These are phyloP conservation scores for Pseudomonodictys pantanalensis DNA, from an alignment of 495 filamentous ascomycete genomes.

Conservation along the genomic window DNA sequence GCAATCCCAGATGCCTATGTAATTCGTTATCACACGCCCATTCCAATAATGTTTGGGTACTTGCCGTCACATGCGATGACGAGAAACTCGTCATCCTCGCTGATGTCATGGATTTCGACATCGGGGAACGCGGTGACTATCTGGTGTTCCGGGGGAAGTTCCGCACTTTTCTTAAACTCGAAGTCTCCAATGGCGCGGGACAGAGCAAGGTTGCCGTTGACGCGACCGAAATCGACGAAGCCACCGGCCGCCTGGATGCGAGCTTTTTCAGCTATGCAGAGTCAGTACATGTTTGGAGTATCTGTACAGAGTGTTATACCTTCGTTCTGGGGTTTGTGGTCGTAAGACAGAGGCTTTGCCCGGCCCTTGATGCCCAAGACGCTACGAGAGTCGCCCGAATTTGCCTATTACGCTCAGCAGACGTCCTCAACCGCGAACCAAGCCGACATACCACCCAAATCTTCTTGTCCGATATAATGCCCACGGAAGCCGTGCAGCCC, in stretches of 20 bases:
- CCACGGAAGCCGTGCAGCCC: slow-evolving; percentile 91
- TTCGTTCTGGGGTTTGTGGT: slow-evolving; percentile 98
- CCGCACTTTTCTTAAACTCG: slow-evolving; percentile 99
- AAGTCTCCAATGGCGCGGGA: slow-evolving; percentile 98
- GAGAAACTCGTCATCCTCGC: slow-evolving; percentile 92
- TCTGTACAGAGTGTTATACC: slow-evolving; percentile 52
- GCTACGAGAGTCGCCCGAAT: slow-evolving; percentile 91
- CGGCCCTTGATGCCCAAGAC: slow-evolving; percentile 94
- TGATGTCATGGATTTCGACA: slow-evolving; percentile 82
- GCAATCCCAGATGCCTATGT: slow-evolving; percentile 97
- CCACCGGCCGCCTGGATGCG: slow-evolving; percentile 92
- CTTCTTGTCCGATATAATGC: slow-evolving; percentile 81
- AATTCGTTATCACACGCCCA: slow-evolving; percentile 36
- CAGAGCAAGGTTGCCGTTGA: slow-evolving; percentile 97
- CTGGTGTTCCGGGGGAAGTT: slow-evolving; percentile 92
- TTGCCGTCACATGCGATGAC: slow-evolving; percentile 96
- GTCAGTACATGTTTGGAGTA: slow-evolving; percentile 8
- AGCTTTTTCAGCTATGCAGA: slow-evolving; percentile 78
- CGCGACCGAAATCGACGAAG: slow-evolving; percentile 96
- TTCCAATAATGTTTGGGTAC: slow-evolving; percentile 33
- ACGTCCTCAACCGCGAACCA: not conserved
- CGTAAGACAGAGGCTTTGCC: slow-evolving; percentile 93
- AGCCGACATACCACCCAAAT: slow-evolving; percentile 80
- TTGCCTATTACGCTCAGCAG: slow-evolving; percentile 63
- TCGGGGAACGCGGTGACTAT: slow-evolving; percentile 97